Evolutionary conservation across 768 basidiomycete genomes (phyloP), one percentile per base, ranked within the genome.

Genomic region (Lentinula raphanica): DNA sequence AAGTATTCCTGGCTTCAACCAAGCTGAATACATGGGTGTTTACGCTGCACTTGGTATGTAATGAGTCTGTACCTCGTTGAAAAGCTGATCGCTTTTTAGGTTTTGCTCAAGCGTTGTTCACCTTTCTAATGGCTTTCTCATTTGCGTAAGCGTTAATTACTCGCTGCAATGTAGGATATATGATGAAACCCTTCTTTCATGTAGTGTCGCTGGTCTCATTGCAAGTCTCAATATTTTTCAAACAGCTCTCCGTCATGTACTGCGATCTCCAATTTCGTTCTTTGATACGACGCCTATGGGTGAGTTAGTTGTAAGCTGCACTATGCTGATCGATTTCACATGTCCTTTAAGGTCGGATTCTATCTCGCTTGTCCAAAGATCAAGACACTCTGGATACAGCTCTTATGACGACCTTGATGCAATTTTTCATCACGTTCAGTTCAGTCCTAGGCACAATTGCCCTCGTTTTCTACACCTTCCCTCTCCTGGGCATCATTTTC

Each of bases 261-360:
- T 92, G 51, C 71, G 79, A 11, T 87, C 87, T 8, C 84, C 86
- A 0, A 67, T 77, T 0, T 79, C 84, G 2, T 90, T 88, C 72
- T 89, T 88, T 64, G 89, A 91, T 64, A 85, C 86, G 0, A 89
- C 87, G 0, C 85, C 85, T 0, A 78, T 85, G 66, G 84, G 85
- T 83, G 63, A 39, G 71, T 60, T 13, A 27, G 48, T 4, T 3
- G 29, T 23, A 13, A 21, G 11, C 38, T 25, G 53, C n/a, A 17
- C 28, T 32, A 29, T 25, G 15, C 31, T 27, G 36, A 12, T 1
- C 40, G 1, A 44, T 46, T 29, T 42, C n/a, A 44, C 60, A 9
- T 21, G 17, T n/a, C n/a, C 36, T 12, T 1, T 15, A 15, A 84
- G 85, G 85, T 1, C 71, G 84, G 38, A 80, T 86, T 39, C 68